Percentiles rank a stretch among this genome's conserved stretches.
Evolutionary conservation across 78 protist species (phyloP).

Genomic region (Tieghemostelium lacteum): DNA sequence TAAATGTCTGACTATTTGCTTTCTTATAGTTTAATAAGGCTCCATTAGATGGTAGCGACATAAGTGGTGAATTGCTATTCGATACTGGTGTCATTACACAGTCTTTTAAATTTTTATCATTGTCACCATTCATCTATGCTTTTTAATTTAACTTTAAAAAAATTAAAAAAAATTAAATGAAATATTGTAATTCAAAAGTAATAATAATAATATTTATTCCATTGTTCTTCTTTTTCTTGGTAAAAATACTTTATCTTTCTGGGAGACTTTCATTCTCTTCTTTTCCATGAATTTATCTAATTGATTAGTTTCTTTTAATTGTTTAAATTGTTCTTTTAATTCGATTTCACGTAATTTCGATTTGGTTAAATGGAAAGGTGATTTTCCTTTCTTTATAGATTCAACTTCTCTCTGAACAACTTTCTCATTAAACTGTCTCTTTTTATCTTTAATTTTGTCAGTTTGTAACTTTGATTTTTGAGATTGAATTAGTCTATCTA

Average conservation of each 20-base stretch:
- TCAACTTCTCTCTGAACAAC: constrained; percentile 18
- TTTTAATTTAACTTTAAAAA: no score
- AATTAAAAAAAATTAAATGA: no score
- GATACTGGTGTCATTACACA: no score
- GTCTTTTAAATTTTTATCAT: no score
- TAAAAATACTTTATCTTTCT: constrained; percentile 8
- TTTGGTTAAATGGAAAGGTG: constrained; percentile 36
- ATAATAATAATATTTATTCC: no score
- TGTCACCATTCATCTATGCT: no score
- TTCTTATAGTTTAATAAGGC: no score
- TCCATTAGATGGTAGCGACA: no score
- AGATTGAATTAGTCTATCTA: constrained; percentile 40
- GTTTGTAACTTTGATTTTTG: constrained; percentile 26
- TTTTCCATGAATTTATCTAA: constrained; percentile 63
- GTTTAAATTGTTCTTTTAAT: constrained; percentile 52
- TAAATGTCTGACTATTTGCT: neutral
- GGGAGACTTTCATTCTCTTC: constrained; percentile 36
- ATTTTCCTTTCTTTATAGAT: constrained; percentile 51
- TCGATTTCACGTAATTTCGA: constrained; percentile 25
- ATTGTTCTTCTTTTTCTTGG: constrained; percentile 13
- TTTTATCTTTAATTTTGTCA: constrained; percentile 43
- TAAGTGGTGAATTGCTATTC: no score
- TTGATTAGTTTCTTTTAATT: constrained; percentile 20
- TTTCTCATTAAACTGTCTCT: constrained; percentile 19
- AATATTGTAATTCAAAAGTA: no score